Evolutionary conservation across 768 basidiomycete genomes (phyloP), one percentile per base, ranked within the genome.

Genomic region (Mycena epipterygia): DNA sequence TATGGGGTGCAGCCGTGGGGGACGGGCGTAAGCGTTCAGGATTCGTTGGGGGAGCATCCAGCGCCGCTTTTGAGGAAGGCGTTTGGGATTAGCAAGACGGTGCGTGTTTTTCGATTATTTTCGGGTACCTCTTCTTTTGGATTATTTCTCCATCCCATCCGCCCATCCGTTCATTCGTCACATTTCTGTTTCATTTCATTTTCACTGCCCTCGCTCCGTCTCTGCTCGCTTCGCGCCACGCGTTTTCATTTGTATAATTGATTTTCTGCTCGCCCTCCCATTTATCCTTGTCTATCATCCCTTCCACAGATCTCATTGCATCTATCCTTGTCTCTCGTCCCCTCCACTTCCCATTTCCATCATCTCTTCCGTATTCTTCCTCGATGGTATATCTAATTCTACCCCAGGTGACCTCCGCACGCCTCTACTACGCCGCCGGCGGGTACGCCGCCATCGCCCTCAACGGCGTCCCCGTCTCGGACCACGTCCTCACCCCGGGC

Each of bases 381-480:
- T n/a, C n/a, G n/a, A n/a, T n/a, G n/a, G n/a, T n/a, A n/a, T n/a
- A n/a, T n/a, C n/a, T n/a, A 42, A 21, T 21, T 42, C 16, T 19
- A 21, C 42, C 44, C 16, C 14, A 74, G 25, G 63, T 80, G 12
- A 73, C 75, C 2, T 75, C 73, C 35, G 79, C 78, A 14, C 76
- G 77, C 16, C 68, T 80, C 13, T 78, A 77, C 64, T 80, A 80
- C 60, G 69, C 75, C 9, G 77, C 76, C 3, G 79, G 79, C 37
- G 79, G 79, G 11, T 80, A 80, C 60, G 77, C 78, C 19, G 71
- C 74, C 32, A 76, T 80, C 61, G 70, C 73, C 14, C 72, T 80
- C 48, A 80, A 80, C 62, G 78, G 79, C 52, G 49, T 39, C 27
- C 75, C 75, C 27, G 77, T 76, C 19, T 78, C 77, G 12, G 76